Percentiles rank a stretch among this genome's conserved stretches.
phyloP scores from a whole-genome alignment of 2,329 filamentous ascomycete species.

The Venturiaceae sp. region DNA sequence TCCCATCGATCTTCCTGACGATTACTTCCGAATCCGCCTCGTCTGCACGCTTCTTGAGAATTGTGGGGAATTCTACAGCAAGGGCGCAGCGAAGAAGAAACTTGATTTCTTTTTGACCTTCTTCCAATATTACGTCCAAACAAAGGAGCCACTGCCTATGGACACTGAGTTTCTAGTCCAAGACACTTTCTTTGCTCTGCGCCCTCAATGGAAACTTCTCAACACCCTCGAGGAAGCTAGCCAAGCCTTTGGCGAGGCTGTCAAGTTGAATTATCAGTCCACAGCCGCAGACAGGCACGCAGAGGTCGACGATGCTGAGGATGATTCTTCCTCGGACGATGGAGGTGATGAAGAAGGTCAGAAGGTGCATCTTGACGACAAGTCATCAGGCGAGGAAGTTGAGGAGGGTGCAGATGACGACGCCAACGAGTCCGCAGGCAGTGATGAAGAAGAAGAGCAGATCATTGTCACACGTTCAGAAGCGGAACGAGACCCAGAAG shows the following conservation, averaged over 20 bases:
- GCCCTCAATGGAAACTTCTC: conserved; percentile 88
- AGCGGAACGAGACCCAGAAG: conserved; percentile 83
- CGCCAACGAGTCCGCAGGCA: conserved; percentile 35
- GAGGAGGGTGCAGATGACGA: conserved; percentile 39
- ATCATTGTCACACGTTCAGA: conserved; percentile 88
- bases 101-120: conserved; percentile 95
- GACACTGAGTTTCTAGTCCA: conserved; percentile 95
- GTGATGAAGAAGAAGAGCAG: conserved; percentile 59
- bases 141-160: conserved; percentile 85
- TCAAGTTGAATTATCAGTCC: conserved; percentile 79
- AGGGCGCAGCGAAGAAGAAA: conserved; percentile 90
- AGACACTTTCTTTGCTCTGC: conserved; percentile 74
- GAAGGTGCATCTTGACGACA: conserved; percentile 42
- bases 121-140: conserved; percentile 92
- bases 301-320: conserved; percentile 59
- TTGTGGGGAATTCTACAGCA: conserved; percentile 91
- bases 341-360: conserved; percentile 36
- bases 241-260: conserved; percentile 75
- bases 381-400: conserved; percentile 33
- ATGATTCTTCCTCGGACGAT: conserved; percentile 67
- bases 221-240: conserved; percentile 73
- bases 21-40: conserved; percentile 90
- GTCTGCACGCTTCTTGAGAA: conserved; percentile 86
- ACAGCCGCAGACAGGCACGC: conserved; percentile 58
- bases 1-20: conserved; percentile 76